phyloP scores from a whole-genome alignment of 768 basidiomycete species.

The Gymnopilus dilepis region DNA sequence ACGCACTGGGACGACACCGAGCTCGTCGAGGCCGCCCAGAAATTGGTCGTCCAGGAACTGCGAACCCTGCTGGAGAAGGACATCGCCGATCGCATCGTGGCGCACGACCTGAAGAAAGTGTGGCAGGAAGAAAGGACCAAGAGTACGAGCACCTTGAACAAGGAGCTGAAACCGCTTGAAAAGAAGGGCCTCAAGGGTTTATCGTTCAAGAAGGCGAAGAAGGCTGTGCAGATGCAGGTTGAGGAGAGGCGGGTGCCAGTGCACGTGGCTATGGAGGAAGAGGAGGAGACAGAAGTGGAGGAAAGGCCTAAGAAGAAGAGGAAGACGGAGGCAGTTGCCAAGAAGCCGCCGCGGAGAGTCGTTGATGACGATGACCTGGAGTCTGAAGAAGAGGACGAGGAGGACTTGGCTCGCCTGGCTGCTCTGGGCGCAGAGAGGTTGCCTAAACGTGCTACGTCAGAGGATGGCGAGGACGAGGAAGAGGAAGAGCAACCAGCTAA shows the following conservation, averaged over 20 bases:
- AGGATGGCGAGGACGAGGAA: conserved; percentile 42
- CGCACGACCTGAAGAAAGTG: conserved; percentile 54
- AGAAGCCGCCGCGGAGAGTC: conserved; percentile 41
- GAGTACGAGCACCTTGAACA: conserved; percentile 23
- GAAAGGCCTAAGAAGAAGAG: conserved; percentile 63
- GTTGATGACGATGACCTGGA: conserved; percentile 54
- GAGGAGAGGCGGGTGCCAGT: conserved; percentile 44
- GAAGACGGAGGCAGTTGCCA: conserved; percentile 51
- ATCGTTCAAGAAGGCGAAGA: conserved; percentile 49
- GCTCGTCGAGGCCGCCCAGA: conserved; percentile 58
- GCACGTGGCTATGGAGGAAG: conserved; percentile 44
- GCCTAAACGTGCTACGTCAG: conserved; percentile 52
- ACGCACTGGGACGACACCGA: conserved; percentile 58
- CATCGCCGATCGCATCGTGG: conserved; percentile 64
- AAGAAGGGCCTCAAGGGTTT: conserved; percentile 51
- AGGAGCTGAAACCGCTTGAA: conserved; percentile 34
- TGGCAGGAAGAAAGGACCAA: conserved; percentile 58
- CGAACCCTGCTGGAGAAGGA: conserved; percentile 63
- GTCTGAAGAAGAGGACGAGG: conserved; percentile 64
- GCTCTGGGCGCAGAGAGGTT: conserved; percentile 35
- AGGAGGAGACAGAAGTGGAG: conserved; percentile 40
- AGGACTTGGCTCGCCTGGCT: conserved; percentile 29
- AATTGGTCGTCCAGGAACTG: conserved; percentile 63
- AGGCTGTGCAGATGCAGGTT: conserved; percentile 44
- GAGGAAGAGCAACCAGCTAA: conserved; percentile 33